Percentiles rank a stretch among this genome's conserved stretches.
Conservation (phyloP, 768 basidiomycete genomes). For the Trametes punicea region DNA sequence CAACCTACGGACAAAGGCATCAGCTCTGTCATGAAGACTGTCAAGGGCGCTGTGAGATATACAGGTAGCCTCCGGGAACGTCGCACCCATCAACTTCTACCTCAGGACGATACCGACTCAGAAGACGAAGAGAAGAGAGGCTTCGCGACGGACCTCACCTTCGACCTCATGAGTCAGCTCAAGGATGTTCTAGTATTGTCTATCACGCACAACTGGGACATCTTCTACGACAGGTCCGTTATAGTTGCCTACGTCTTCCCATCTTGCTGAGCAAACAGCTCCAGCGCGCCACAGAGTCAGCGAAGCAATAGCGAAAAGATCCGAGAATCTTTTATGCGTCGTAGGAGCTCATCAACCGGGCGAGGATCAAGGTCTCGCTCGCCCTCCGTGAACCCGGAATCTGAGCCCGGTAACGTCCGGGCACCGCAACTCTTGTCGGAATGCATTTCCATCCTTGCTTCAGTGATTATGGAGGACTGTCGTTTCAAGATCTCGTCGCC, state of each 20-base stretch:
- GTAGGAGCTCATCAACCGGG: constrained; percentile 7
- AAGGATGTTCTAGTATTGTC: constrained; percentile 58
- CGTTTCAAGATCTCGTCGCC: constrained; percentile 58
- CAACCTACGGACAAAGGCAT: constrained; percentile 8
- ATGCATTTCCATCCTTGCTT: constrained; percentile 60
- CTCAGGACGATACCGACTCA: constrained; percentile 41
- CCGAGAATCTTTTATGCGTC: constrained; percentile 16
- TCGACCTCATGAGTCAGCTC: constrained; percentile 60
- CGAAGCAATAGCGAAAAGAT: constrained; percentile 15
- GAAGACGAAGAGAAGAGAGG: constrained; percentile 30
- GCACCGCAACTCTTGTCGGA: constrained; percentile 54
- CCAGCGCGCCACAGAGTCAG: constrained; percentile 6
- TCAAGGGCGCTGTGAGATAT: constrained; percentile 23
- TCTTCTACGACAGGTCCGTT: constrained; percentile 54
- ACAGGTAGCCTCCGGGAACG: constrained; percentile 25
- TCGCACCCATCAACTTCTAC: constrained; percentile 14
- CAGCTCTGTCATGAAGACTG: constrained; percentile 18
- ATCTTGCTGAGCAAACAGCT: not conserved
- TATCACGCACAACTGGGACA: constrained; percentile 54
- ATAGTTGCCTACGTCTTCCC: not conserved
- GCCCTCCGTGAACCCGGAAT: constrained; percentile 36
- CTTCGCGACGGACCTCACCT: constrained; percentile 66
- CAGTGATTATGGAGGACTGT: constrained; percentile 68
- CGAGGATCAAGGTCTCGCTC: constrained; percentile 39
- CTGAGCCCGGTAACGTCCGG: constrained; percentile 31